These are phyloP conservation scores for Schizothecium vesticola DNA, from an alignment of 495 filamentous ascomycete species.

Conservation along the genomic window DNA sequence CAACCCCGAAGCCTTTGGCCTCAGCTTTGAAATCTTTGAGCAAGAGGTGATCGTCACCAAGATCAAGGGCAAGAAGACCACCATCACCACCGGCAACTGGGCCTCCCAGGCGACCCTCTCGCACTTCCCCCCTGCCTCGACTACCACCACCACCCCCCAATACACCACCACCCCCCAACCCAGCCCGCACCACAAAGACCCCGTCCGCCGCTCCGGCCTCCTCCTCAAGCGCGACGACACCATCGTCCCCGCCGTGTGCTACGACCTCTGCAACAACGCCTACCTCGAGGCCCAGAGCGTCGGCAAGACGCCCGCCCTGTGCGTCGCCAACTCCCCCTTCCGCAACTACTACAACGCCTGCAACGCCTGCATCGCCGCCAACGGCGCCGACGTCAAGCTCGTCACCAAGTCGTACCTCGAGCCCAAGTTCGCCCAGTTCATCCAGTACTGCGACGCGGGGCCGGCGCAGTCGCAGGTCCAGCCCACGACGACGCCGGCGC, in stretches of 20 bases:
- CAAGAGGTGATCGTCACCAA: constrained; percentile 18
- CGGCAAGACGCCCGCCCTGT: constrained; percentile 46
- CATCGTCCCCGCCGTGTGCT: constrained; percentile 45
- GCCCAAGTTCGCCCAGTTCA: constrained; percentile 23
- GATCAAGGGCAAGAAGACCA: constrained; percentile 25
- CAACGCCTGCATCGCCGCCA: constrained; percentile 28
- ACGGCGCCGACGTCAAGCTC: constrained; percentile 16
- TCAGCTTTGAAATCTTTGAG: constrained; percentile 58
- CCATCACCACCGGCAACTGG: constrained; percentile 43
- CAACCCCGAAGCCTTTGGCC: constrained; percentile 55
- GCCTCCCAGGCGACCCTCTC: constrained; percentile 39
- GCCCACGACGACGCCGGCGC: background rate
- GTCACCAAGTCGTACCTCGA: constrained; percentile 21
- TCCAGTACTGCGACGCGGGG: constrained; percentile 28
- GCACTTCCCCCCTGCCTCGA: constrained; percentile 27
- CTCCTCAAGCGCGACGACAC: constrained; percentile 34
- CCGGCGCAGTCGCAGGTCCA: constrained; percentile 13
- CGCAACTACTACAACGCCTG: constrained; percentile 32
- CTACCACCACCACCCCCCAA: constrained; percentile 2
- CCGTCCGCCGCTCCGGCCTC: background rate
- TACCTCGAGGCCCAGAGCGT: constrained; percentile 39
- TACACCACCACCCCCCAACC: background rate
- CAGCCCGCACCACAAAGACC: background rate
- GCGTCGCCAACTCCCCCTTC: constrained; percentile 41
- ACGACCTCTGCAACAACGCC: constrained; percentile 47